phyloP scores from a whole-genome alignment of 192 early-diverging fungal species.

The Entomortierella parvispora region DNA sequence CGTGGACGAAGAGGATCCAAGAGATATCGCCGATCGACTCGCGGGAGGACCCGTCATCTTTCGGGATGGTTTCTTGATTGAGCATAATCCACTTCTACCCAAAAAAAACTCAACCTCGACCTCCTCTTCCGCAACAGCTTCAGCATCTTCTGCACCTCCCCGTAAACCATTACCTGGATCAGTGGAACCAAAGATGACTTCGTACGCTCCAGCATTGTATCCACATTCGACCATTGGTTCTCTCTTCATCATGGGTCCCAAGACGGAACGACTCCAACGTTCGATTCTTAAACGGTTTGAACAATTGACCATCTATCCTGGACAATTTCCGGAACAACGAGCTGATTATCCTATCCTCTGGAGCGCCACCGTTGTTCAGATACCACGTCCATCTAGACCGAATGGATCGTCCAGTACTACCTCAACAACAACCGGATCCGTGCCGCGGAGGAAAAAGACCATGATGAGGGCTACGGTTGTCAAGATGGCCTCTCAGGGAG shows the following conservation, averaged over 20 bases:
- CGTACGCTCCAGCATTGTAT: slow-evolving; percentile 62
- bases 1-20: slow-evolving; percentile 44
- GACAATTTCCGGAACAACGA: slow-evolving; percentile 39
- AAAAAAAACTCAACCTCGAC: slow-evolving; percentile 14
- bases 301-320: slow-evolving; percentile 38
- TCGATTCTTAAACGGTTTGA: slow-evolving; percentile 41
- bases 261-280: slow-evolving; percentile 40
- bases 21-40: slow-evolving; percentile 31
- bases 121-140: slow-evolving; percentile 57
- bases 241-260: slow-evolving; percentile 67
- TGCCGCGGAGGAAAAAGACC: slow-evolving; percentile 17
- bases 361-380: slow-evolving; percentile 45
- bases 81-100: slow-evolving; percentile 46
- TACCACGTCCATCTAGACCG: slow-evolving; percentile 19
- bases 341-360: slow-evolving; percentile 42
- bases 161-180: neutral
- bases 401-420: neutral
- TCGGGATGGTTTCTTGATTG: slow-evolving; percentile 62
- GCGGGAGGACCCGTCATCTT: slow-evolving; percentile 43
- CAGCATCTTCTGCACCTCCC: slow-evolving; percentile 27
- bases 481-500: slow-evolving; percentile 51
- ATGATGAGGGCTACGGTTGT: slow-evolving; percentile 53
- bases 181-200: slow-evolving; percentile 40
- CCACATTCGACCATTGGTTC: slow-evolving; percentile 73
- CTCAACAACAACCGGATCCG: neutral